phyloP scores from a whole-genome alignment of 257 asterid species.

The Verbena officinalis region DNA sequence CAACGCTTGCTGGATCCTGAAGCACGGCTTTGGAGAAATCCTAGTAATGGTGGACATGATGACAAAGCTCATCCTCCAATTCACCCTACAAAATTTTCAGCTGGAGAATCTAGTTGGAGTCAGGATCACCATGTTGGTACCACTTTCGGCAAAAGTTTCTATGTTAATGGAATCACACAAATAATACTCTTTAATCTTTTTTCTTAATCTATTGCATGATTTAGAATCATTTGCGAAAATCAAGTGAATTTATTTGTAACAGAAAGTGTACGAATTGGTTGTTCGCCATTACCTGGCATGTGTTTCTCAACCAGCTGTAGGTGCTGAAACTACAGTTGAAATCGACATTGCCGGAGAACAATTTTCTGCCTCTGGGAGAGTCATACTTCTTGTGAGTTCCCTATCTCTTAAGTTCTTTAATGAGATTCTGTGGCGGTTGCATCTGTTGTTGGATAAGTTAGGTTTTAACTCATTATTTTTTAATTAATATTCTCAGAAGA shows the following conservation, averaged over 20 bases:
- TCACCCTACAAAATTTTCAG: constrained; percentile 94
- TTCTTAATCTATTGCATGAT: constrained; percentile 10
- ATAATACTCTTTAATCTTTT: constrained; percentile 5
- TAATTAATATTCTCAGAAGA: constrained; percentile 4
- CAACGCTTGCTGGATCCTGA: constrained; percentile 84
- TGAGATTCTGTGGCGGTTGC: constrained; percentile 26
- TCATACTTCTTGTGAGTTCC: constrained; percentile 83
- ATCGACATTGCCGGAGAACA: constrained; percentile 93
- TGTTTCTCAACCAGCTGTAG: constrained; percentile 95
- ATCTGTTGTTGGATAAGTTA: constrained; percentile 9
- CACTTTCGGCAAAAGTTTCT: constrained; percentile 24
- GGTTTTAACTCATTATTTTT: constrained; percentile 18
- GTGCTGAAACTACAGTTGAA: constrained; percentile 94
- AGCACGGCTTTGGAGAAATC: constrained; percentile 85
- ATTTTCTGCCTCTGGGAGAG: constrained; percentile 88
- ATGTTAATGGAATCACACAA: constrained; percentile 12
- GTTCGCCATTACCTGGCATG: constrained; percentile 99
- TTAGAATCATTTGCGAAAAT: constrained; percentile 25
- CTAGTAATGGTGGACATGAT: constrained; percentile 90
- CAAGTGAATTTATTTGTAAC: constrained; percentile 38
- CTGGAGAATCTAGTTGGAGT: constrained; percentile 95
- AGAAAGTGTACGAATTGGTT: constrained; percentile 94
- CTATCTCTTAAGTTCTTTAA: constrained; percentile 22
- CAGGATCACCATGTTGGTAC: constrained; percentile 91
- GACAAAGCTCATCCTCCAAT: constrained; percentile 99